Base-by-base conservation (phyloP, 2,329 filamentous ascomycete species). In the Colletotrichum sp. region DNA sequence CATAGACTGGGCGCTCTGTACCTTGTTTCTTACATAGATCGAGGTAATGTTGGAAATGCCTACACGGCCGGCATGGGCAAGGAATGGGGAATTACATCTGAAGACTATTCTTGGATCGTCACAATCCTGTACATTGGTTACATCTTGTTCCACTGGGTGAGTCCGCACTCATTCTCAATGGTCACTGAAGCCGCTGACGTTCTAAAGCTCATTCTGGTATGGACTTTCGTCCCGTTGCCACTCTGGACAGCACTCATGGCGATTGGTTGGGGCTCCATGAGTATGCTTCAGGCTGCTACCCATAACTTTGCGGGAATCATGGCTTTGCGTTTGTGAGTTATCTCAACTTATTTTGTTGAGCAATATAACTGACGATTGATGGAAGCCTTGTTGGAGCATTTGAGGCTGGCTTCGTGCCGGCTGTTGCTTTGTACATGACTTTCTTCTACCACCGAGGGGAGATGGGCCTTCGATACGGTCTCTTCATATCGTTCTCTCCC, bases 401-500 rank as follows among this genome's bases (percentile, higher is more conserved):
- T 24, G 86, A 88, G 78, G 86, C 87, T 16, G 87, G 83, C 2
- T 89, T 87, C 52, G 81, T 78, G 4, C 83, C 85, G 4, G 86
- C 85, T 3, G 82, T 88, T 3, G 84, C 86, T 0, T 86, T 85
- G 61, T 84, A 88, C 26, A 81, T 89, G 7, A 86, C 84, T 9
- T 88, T 89, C 79, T 89, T 89, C 79, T 89, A 89, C 73, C 82
- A 84, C 8, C 80, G 88, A 7, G 79, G 83, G 21, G 95, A 96
- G 80, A 86, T 96, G 12, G 95, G 94, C 2, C 89, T 94, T 74
- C 88, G 94, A 30, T 93, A 91, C 18, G 94, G 93, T 12, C 85
- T 96, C 7, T 94, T 95, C 82, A 89, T 96, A 71, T 93, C 92
- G 0, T 93, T 83, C 13, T 92, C 92, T 0, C 92, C 93, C 2